Base-by-base conservation (phyloP, 139 green algal genomes). In the Chlorella sp. region DNA sequence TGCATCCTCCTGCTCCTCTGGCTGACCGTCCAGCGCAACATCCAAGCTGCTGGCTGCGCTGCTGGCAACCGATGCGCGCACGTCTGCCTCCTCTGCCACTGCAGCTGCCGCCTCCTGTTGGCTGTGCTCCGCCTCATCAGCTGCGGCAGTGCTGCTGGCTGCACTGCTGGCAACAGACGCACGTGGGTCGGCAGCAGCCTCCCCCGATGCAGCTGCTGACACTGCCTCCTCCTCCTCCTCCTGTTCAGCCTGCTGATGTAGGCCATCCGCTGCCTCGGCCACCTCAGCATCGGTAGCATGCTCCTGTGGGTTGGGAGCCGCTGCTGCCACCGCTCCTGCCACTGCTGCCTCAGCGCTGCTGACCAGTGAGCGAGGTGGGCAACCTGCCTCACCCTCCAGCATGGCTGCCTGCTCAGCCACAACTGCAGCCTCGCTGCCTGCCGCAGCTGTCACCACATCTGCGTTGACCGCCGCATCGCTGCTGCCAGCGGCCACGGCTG, bases 61-160 rank as follows among this genome's bases (percentile, higher is more conserved):
- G 72, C 72, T 79, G n/a, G 72, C 72, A 11, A 64, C n/a, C 0
- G 72, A 79, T 16, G 44, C 44, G 5, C 72, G 70, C 70, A 78
- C 0, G 25, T 0, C 51, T 60, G 51, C 51, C 18, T 60, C 44
- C 12, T 34, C 36, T 17, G 44, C 26, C 21, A 3, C 70, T 12
- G 39, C 36, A 7, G 39, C 70, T 36, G 39, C 39, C 39, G 12
- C 23, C 39, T 0, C 25, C 70, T 36, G 70, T 5, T 41, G 13
- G 23, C 20, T 30, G 41, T 18, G 64, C 64, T 41, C 34, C 11
- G 21, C 34, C 6, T n/a, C 0, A 17, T 51, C 34, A 3, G 20
- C 68, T 18, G 34, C 68, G n/a, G 30, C 12, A 21, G 30, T 30
- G 68, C 68, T 74, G 68, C 68, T 30, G 60, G 25, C 60, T 23